Evolutionary conservation across 805 yeast genomes (phyloP).

Genomic region (Starmerella stigmatis): DNA sequence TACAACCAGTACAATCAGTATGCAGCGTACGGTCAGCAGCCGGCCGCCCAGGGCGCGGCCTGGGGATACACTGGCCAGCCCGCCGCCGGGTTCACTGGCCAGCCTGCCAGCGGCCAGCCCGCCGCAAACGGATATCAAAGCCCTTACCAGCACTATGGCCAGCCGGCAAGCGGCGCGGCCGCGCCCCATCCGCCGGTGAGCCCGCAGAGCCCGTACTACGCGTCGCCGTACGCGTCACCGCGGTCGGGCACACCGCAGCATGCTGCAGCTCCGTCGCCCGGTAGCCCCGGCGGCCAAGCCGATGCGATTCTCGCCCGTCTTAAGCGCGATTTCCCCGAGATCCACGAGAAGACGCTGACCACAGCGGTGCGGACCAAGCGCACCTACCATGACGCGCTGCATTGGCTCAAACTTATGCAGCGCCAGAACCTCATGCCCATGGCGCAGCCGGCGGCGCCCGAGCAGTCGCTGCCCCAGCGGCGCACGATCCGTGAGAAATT

Average conservation of each 20-base stretch:
- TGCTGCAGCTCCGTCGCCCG: neutral
- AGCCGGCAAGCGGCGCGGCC: constrained; percentile 9
- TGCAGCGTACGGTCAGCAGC: constrained; percentile 9
- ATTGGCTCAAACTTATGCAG: constrained; percentile 29
- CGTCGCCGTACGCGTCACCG: constrained; percentile 4
- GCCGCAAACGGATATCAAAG: constrained; percentile 1
- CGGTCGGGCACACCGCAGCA: constrained; percentile 3
- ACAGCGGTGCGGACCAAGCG: constrained; percentile 26
- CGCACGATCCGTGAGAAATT: constrained; percentile 34
- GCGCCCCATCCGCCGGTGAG: neutral
- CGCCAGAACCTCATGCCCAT: constrained; percentile 25
- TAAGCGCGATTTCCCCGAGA: constrained; percentile 22
- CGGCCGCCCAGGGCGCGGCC: constrained; percentile 9
- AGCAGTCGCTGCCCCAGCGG: constrained; percentile 25
- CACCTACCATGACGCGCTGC: constrained; percentile 31
- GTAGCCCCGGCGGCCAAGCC: constrained; percentile 4
- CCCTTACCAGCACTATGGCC: constrained; percentile 7
- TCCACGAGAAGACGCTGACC: constrained; percentile 23
- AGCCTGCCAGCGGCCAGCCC: constrained; percentile 13
- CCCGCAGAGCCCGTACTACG: constrained; percentile 4
- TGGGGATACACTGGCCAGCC: constrained; percentile 7
- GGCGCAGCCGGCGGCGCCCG: constrained; percentile 13
- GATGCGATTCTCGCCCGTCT: constrained; percentile 12
- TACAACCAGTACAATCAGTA: constrained; percentile 7
- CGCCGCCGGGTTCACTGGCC: constrained; percentile 3